Conservation (phyloP, 1,284 basidiomycete species). For the Fistulinella staudtii region DNA sequence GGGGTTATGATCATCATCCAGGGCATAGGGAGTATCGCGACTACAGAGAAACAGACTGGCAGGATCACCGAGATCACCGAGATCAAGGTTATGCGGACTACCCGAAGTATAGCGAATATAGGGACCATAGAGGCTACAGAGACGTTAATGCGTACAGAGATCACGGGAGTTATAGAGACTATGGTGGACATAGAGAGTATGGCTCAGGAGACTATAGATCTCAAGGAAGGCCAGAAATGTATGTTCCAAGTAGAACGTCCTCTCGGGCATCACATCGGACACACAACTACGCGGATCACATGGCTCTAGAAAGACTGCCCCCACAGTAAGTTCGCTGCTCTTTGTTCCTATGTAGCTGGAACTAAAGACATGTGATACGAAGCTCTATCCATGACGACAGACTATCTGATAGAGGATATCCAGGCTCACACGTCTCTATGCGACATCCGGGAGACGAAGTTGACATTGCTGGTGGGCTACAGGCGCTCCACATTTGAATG, state of each 20-base stretch:
- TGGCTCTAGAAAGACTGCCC: constrained; percentile 14
- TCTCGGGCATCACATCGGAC: constrained; percentile 32
- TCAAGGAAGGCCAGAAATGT: constrained; percentile 17
- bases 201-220: constrained; percentile 19
- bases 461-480: constrained; percentile 22
- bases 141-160: constrained; percentile 12
- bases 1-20: constrained; percentile 20
- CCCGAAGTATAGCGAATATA: constrained; percentile 18
- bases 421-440: constrained; percentile 15
- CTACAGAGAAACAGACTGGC: constrained; percentile 20
- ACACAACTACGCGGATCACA: constrained; percentile 20
- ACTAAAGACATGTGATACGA: constrained; percentile 16
- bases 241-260: constrained; percentile 22
- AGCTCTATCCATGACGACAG: constrained; percentile 28
- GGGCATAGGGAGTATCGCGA: constrained; percentile 22
- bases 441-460: constrained; percentile 18
- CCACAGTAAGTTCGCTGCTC: constrained; percentile 19
- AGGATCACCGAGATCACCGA: constrained; percentile 22
- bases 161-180: constrained; percentile 11
- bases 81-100: constrained; percentile 20
- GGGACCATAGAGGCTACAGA: constrained; percentile 17
- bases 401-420: constrained; percentile 22
- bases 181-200: constrained; percentile 19
- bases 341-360: background rate
- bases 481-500: constrained; percentile 24